Percentiles rank a stretch among this genome's conserved stretches.
Conservation (phyloP, 371 early-diverging fungal species). For the Haplosporangium sp. region DNA sequence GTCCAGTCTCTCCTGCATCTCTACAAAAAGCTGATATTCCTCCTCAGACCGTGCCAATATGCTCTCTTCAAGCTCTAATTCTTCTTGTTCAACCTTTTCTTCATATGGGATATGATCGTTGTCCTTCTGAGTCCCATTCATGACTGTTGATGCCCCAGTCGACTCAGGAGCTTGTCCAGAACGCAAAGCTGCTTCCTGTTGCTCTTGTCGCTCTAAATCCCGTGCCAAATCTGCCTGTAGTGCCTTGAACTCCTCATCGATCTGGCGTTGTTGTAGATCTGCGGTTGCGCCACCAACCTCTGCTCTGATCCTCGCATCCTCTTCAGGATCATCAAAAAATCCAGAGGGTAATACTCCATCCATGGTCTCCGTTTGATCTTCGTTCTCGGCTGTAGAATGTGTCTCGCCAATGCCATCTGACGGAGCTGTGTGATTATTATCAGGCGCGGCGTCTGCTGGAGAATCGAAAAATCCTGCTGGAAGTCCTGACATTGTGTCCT, state of each 20-base stretch:
- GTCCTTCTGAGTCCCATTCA: not conserved
- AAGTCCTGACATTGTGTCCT: slow-evolving; percentile 35
- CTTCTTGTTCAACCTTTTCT: slow-evolving; percentile 42
- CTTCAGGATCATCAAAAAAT: slow-evolving; percentile 52
- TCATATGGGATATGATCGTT: slow-evolving; percentile 34
- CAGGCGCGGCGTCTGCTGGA: not conserved
- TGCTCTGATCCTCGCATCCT: slow-evolving; percentile 36
- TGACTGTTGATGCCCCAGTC: not conserved
- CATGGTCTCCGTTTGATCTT: slow-evolving; percentile 18
- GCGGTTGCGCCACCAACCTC: slow-evolving; percentile 53
- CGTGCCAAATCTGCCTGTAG: slow-evolving; percentile 46
- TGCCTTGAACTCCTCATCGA: slow-evolving; percentile 50
- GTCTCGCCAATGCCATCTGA: not conserved
- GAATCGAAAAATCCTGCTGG: slow-evolving; percentile 46
- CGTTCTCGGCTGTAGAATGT: not conserved
- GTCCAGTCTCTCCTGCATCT: slow-evolving; percentile 48
- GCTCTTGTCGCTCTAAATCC: slow-evolving; percentile 36
- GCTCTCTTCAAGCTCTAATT: slow-evolving; percentile 45
- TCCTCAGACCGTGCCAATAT: slow-evolving; percentile 44
- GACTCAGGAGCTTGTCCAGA: slow-evolving; percentile 2
- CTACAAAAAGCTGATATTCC: slow-evolving; percentile 45
- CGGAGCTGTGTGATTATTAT: not conserved
- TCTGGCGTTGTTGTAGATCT: slow-evolving; percentile 40
- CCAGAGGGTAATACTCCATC: slow-evolving; percentile 51
- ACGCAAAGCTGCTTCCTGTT: slow-evolving; percentile 14